phyloP scores from a whole-genome alignment of 2,329 filamentous ascomycete genomes.

The Penicillium sp. region DNA sequence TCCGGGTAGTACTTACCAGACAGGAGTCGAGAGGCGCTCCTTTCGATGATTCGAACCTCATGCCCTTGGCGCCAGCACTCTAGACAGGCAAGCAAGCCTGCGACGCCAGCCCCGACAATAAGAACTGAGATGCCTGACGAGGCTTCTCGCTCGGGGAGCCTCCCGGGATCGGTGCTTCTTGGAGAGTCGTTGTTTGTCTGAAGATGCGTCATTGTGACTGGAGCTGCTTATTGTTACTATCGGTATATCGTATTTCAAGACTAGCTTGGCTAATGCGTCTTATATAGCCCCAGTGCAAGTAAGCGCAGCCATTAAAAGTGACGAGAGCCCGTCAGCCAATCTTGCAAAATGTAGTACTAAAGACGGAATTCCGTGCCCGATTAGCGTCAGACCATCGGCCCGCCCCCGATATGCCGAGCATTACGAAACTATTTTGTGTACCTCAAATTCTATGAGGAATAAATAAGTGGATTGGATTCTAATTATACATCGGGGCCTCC shows the following conservation, averaged over 20 bases:
- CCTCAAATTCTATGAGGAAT: neutral
- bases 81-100: slow-evolving; percentile 25
- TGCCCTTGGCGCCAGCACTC: slow-evolving; percentile 32
- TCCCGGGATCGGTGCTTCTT: neutral
- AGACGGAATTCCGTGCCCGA: neutral
- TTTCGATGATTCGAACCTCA: slow-evolving; percentile 28
- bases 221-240: neutral
- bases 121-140: slow-evolving; percentile 20
- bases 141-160: slow-evolving; percentile 10
- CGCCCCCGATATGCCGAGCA: neutral
- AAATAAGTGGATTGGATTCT: neutral
- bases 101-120: slow-evolving; percentile 29
- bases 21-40: neutral
- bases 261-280: neutral
- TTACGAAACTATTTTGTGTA: neutral
- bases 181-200: neutral
- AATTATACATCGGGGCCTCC: neutral
- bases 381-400: neutral
- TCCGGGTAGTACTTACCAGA: neutral
- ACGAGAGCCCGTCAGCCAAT: neutral
- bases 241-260: neutral
- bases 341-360: neutral
- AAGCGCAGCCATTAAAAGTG: neutral
- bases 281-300: neutral
- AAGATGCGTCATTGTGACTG: neutral